These are phyloP conservation scores for Globisporangium canariense DNA, from an alignment of 352 stramenopile species.

Conservation along the genomic window DNA sequence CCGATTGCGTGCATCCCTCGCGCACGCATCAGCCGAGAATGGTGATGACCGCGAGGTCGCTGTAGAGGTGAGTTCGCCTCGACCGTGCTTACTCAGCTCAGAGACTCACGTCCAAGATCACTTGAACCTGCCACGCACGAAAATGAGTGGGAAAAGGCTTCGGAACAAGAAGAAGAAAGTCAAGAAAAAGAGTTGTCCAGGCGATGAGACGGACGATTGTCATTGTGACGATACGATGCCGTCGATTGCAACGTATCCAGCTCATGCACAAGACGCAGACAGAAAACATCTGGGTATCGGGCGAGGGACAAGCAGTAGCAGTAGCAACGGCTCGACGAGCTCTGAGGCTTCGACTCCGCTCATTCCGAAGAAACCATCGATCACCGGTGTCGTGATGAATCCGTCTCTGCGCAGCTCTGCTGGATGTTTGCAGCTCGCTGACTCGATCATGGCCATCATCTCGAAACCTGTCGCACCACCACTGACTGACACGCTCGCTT, in stretches of 20 bases:
- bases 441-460: conserved; percentile 8
- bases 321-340: conserved; percentile 2
- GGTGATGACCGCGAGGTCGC: background rate
- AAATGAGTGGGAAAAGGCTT: conserved; percentile 38
- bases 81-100: conserved; percentile 1
- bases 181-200: background rate
- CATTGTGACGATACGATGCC: conserved; percentile 8
- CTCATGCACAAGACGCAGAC: conserved; percentile 1
- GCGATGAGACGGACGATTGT: background rate
- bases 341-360: background rate
- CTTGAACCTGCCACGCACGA: conserved; percentile 16
- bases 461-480: conserved; percentile 25
- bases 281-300: background rate
- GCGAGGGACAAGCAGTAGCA: conserved; percentile 7
- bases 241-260: background rate
- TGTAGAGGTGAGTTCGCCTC: background rate
- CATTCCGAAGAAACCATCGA: conserved; percentile 1
- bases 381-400: no score
- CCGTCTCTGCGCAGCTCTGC: background rate
- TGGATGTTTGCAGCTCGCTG: conserved; percentile 7
- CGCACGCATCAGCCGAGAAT: background rate
- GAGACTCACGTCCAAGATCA: background rate
- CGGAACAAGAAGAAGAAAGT: conserved; percentile 26
- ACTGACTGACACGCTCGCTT: conserved; percentile 17
- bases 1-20: background rate